Conservation (phyloP, 352 stramenopile genomes). For the Globisporangium viniferum region DNA sequence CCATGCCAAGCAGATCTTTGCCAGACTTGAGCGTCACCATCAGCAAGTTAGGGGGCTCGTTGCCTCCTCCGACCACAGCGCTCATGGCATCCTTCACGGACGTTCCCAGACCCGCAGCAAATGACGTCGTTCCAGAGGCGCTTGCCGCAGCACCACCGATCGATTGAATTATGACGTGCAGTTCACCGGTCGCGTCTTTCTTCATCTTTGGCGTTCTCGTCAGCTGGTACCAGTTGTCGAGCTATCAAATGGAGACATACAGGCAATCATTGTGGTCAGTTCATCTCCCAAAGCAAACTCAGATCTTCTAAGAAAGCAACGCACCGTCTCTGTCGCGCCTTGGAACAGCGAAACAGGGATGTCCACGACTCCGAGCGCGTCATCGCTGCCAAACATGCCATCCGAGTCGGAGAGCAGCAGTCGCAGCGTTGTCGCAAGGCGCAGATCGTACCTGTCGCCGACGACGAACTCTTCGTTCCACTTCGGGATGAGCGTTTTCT, state of each 20-base stretch:
- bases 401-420: constrained; percentile 53
- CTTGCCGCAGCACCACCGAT: constrained; percentile 1
- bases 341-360: constrained; percentile 61
- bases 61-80: constrained; percentile 7
- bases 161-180: constrained; percentile 50
- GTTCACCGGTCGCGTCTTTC: constrained; percentile 59
- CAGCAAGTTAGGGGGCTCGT: constrained; percentile 56
- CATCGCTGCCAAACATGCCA: constrained; percentile 58
- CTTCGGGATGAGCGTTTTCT: constrained; percentile 59
- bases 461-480: constrained; percentile 68
- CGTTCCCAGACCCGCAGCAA: constrained; percentile 7
- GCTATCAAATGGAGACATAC: constrained; percentile 12
- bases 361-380: constrained; percentile 64
- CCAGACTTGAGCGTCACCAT: constrained; percentile 70
- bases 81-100: constrained; percentile 18
- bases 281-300: neutral
- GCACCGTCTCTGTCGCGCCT: constrained; percentile 26
- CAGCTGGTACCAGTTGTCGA: constrained; percentile 76
- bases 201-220: constrained; percentile 67
- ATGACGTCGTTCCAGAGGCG: constrained; percentile 1
- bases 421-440: constrained; percentile 57
- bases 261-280: neutral
- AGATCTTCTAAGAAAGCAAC: neutral
- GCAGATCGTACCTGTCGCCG: constrained; percentile 62
- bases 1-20: constrained; percentile 83